Percentiles rank a stretch among this genome's conserved stretches.
Evolutionary conservation across 257 asterid genomes (phyloP).

Genomic region (Nicotiana paniculata): DNA sequence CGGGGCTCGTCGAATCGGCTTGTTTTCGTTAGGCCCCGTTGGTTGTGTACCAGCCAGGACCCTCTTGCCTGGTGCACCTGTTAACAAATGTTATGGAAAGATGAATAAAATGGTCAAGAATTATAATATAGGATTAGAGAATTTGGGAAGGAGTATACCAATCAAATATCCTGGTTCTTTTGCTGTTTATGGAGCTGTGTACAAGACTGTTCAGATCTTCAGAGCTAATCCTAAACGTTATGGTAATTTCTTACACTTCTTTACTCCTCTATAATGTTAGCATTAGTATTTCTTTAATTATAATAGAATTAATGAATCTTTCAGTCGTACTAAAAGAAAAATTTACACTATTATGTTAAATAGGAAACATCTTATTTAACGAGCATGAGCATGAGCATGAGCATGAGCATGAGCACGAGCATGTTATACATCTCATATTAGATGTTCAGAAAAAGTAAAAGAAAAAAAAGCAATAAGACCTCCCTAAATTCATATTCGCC

Average conservation of each 20-base stretch:
- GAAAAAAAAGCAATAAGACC: too few relatives aligned
- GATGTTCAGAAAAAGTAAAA: too few relatives aligned
- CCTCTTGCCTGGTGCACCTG: constrained; percentile 50
- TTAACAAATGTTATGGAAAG: constrained; percentile 42
- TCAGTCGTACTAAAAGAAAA: too few relatives aligned
- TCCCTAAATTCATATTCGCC: too few relatives aligned
- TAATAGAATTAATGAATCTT: too few relatives aligned
- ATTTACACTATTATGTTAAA: too few relatives aligned
- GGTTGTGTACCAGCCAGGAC: constrained; percentile 75
- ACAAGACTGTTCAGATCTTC: constrained; percentile 34
- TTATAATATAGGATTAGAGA: constrained; percentile 47
- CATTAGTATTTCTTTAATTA: not conserved
- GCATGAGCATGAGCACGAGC: too few relatives aligned
- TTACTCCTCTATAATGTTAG: not conserved
- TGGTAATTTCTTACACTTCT: constrained; percentile 25
- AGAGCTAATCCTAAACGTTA: constrained; percentile 41
- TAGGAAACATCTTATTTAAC: too few relatives aligned
- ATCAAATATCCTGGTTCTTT: constrained; percentile 31
- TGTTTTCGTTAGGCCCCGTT: constrained; percentile 65
- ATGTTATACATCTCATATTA: too few relatives aligned
- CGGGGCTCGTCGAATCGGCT: constrained; percentile 43
- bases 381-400: too few relatives aligned
- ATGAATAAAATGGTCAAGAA: constrained; percentile 62
- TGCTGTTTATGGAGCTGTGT: constrained; percentile 51
- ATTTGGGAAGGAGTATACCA: constrained; percentile 29